These are phyloP conservation scores for Ophiostoma piceae DNA, from an alignment of 2,329 filamentous ascomycete species.

Conservation along the genomic window DNA sequence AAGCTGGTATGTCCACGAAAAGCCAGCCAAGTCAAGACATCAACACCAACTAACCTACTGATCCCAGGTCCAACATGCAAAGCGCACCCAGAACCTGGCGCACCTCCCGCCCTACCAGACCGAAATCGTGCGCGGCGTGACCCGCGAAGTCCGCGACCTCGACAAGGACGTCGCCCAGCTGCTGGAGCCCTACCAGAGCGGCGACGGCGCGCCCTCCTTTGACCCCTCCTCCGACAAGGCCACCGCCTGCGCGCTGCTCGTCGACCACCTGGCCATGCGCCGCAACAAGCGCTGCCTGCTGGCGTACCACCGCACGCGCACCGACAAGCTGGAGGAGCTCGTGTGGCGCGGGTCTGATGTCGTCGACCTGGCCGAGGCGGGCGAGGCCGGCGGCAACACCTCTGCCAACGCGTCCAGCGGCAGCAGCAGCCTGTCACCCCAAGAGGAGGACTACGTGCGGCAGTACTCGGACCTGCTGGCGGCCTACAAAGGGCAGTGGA, in stretches of 20 bases:
- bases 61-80: conserved; percentile 82
- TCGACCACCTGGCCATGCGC: conserved; percentile 91
- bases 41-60: conserved; percentile 10
- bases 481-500: conserved; percentile 98
- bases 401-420: conserved; percentile 30
- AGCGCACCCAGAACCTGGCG: conserved; percentile 80
- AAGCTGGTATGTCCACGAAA: conserved; percentile 59
- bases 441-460: conserved; percentile 93
- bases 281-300: conserved; percentile 93
- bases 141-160: conserved; percentile 87
- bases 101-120: conserved; percentile 89
- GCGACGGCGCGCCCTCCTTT: conserved; percentile 51
- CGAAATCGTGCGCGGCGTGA: conserved; percentile 80
- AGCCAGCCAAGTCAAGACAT: no score
- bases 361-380: conserved; percentile 59
- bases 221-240: conserved; percentile 77
- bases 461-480: conserved; percentile 87
- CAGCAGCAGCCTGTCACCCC: conserved; percentile 79
- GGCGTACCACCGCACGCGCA: conserved; percentile 85
- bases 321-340: conserved; percentile 86
- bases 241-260: conserved; percentile 79
- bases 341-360: conserved; percentile 89
- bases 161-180: conserved; percentile 78
- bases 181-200: conserved; percentile 72
- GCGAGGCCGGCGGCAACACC: conserved; percentile 35